Percentiles rank a stretch among this genome's conserved stretches.
These are phyloP conservation scores for Pilobolus umbonatus DNA, from an alignment of 192 early-diverging fungal genomes.

Conservation along the genomic window DNA sequence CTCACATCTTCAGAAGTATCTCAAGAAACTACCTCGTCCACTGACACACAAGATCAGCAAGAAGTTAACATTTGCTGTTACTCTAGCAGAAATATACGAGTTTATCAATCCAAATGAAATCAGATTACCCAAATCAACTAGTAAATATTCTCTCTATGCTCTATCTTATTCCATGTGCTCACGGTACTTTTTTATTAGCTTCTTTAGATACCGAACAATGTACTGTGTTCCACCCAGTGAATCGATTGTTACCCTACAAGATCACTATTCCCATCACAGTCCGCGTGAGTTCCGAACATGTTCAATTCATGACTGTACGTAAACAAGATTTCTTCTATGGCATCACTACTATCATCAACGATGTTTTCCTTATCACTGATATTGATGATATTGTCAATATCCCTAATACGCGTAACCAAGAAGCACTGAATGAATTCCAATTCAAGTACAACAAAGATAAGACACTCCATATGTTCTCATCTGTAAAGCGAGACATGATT, in stretches of 20 bases:
- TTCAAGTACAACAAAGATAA: conserved; percentile 73
- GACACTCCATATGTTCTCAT: conserved; percentile 61
- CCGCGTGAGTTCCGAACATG: conserved; percentile 75
- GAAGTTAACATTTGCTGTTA: conserved; percentile 66
- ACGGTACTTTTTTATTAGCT: conserved; percentile 18
- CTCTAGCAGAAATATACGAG: conserved; percentile 65
- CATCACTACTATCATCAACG: conserved; percentile 69
- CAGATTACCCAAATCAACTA: conserved; percentile 69
- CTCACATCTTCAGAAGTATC: conserved; percentile 66
- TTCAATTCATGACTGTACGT: conserved; percentile 69
- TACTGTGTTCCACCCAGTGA: conserved; percentile 59
- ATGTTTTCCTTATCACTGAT: conserved; percentile 72
- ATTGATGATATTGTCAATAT: conserved; percentile 32
- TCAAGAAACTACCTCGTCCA: conserved; percentile 50
- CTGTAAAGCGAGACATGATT: conserved; percentile 66
- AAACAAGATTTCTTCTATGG: conserved; percentile 56
- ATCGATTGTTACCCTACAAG: conserved; percentile 62
- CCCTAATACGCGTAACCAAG: conserved; percentile 30
- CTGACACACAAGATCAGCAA: conserved; percentile 53
- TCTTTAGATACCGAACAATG: conserved; percentile 70
- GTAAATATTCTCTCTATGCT: conserved; percentile 15
- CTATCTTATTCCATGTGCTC: background rate
- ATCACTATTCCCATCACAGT: conserved; percentile 70
- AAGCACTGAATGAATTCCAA: conserved; percentile 66
- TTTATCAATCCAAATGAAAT: conserved; percentile 70